Evolutionary conservation across 106 monocot genomes (phyloP), one percentile per base, ranked within the genome.

Genomic region (Triglochin maritima): DNA sequence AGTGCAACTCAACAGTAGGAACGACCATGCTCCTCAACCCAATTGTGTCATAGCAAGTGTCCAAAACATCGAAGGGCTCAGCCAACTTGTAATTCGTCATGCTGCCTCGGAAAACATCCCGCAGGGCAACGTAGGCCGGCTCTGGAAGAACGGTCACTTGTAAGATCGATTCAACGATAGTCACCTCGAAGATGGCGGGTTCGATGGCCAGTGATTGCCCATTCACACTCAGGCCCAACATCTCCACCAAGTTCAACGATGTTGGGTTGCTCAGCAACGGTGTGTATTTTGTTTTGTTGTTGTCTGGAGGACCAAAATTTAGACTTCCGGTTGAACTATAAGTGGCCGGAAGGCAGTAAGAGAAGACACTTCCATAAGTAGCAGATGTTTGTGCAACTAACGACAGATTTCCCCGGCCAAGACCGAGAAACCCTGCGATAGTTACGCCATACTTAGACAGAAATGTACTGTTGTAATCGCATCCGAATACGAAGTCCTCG

Each of bases 21-120:
- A 79, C 50, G 9, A 3, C 5, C 53, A 68, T 63, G 4, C 47
- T 63, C 9, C 17, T 44, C n/a, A 10, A 3, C 17, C 68, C 57
- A 3, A 16, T 61, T 12, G 66, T 44, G 60, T 78, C n/a, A 50
- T 71, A 78, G 66, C 77, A 78, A 9, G 77, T 70, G 70, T 77
- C 75, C 71, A 16, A 15, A n/a, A n/a, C n/a, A n/a, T n/a, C n/a
- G n/a, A n/a, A n/a, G n/a, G n/a, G n/a, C n/a, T n/a, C n/a, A n/a
- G n/a, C n/a, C n/a, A n/a, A n/a, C n/a, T n/a, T n/a, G n/a, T n/a
- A n/a, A n/a, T n/a, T n/a, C n/a, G n/a, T n/a, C n/a, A n/a, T n/a
- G n/a, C n/a, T n/a, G n/a, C n/a, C n/a, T n/a, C n/a, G n/a, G n/a
- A n/a, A n/a, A n/a, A n/a, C n/a, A n/a, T n/a, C n/a, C n/a, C n/a